phyloP scores from a whole-genome alignment of 441 rosid species.

The Euphorbia schlechtendalii region DNA sequence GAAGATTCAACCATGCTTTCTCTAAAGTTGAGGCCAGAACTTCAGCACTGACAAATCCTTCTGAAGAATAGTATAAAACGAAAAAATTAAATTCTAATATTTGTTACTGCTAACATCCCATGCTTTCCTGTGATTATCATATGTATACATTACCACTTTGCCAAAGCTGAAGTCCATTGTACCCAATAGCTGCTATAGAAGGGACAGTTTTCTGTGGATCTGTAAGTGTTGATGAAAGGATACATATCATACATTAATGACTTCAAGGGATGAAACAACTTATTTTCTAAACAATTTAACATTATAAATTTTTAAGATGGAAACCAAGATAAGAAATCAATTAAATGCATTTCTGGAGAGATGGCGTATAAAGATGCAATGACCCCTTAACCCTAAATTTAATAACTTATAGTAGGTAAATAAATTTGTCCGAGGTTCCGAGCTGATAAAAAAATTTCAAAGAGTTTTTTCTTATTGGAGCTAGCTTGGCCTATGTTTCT shows the following conservation, averaged over 20 bases:
- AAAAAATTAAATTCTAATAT: conserved; percentile 4
- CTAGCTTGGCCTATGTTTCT: neutral
- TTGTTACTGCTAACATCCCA: neutral
- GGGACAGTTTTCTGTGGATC: conserved; percentile 72
- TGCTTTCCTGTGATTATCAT: conserved; percentile 10
- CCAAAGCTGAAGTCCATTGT: conserved; percentile 81
- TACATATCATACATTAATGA: conserved; percentile 14
- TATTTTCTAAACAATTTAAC: neutral
- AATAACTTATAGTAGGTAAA: neutral
- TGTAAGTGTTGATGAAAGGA: conserved; percentile 57
- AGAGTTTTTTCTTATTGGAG: neutral
- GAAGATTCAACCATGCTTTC: conserved; percentile 75
- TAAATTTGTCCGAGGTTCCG: neutral
- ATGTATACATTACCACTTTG: conserved; percentile 42
- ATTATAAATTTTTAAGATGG: no score
- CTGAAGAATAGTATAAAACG: conserved; percentile 30
- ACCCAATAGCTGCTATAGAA: conserved; percentile 67
- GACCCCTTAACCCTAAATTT: neutral
- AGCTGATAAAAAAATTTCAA: neutral
- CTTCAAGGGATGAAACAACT: neutral
- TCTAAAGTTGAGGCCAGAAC: conserved; percentile 59
- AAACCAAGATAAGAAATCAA: neutral
- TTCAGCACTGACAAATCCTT: conserved; percentile 62
- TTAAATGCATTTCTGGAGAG: neutral
- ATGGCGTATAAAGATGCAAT: neutral